These are phyloP conservation scores for Ceratopteris richardii DNA, from an alignment of 75 land plant genomes.

Conservation along the genomic window DNA sequence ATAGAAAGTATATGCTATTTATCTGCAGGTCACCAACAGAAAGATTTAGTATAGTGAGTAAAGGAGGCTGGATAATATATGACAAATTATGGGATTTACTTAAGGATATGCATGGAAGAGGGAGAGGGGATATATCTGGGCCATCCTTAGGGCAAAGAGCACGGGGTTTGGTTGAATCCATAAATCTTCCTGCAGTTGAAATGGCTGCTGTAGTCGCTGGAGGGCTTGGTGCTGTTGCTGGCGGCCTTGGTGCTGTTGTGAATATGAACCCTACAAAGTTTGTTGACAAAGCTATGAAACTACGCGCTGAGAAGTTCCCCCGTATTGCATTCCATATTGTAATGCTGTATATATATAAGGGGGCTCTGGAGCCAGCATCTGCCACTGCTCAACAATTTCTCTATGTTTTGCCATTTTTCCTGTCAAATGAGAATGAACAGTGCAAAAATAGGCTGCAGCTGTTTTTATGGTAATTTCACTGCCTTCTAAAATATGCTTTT, in stretches of 20 bases:
- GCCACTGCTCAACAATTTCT: conserved; percentile 72
- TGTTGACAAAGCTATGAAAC: conserved; percentile 86
- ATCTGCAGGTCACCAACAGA: no score
- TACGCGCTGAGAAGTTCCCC: conserved; percentile 85
- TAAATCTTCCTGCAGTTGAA: conserved; percentile 95
- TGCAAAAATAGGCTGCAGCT: conserved; percentile 81
- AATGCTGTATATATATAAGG: conserved; percentile 60
- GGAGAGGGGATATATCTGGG: conserved; percentile 26
- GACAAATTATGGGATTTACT: conserved; percentile 74
- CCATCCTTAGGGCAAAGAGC: conserved; percentile 95
- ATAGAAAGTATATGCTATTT: no score
- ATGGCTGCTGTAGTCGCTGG: conserved; percentile 98
- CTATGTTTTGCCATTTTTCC: conserved; percentile 64
- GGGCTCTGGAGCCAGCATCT: conserved; percentile 67
- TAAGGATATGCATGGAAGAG: conserved; percentile 69
- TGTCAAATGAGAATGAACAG: conserved; percentile 71
- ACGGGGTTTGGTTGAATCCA: conserved; percentile 94
- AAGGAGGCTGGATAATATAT: conserved; percentile 66
- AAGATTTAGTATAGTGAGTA: conserved; percentile 14
- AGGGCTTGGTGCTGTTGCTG: conserved; percentile 83
- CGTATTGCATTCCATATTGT: conserved; percentile 69
- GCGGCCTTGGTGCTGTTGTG: conserved; percentile 81
- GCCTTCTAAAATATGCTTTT: not conserved
- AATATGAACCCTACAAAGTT: conserved; percentile 55
- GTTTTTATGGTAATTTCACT: conserved; percentile 61